Percentiles rank a stretch among this genome's conserved stretches.
Conservation (phyloP, 371 early-diverging fungal genomes). For the Syncephalastrum sp. region DNA sequence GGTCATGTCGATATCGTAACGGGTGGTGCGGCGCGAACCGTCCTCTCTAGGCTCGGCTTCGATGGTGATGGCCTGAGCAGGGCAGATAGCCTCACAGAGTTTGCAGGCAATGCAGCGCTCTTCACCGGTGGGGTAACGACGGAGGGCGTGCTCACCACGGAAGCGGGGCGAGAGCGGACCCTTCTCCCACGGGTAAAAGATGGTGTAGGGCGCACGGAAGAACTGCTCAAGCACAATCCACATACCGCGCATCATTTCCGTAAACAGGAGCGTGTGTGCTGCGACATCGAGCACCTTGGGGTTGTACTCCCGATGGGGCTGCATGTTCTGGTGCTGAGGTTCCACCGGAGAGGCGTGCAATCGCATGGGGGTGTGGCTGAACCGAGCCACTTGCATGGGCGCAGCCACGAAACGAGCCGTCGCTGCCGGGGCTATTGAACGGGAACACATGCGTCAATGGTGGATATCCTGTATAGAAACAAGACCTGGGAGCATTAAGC, state of each 20-base stretch:
- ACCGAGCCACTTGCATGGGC: conserved; percentile 37
- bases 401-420: conserved; percentile 29
- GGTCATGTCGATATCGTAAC: conserved; percentile 99
- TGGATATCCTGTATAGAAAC: neutral
- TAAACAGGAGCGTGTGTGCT: conserved; percentile 82
- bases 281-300: conserved; percentile 69
- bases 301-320: conserved; percentile 17
- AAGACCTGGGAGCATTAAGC: neutral
- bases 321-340: conserved; percentile 27
- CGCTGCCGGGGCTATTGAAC: conserved; percentile 16
- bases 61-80: conserved; percentile 98
- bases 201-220: conserved; percentile 95
- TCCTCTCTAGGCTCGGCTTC: conserved; percentile 97
- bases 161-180: conserved; percentile 92
- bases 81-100: conserved; percentile 97
- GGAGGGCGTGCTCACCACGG: conserved; percentile 96
- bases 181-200: conserved; percentile 96
- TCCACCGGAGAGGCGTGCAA: conserved; percentile 38
- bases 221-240: conserved; percentile 91
- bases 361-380: conserved; percentile 35
- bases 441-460: too few relatives aligned
- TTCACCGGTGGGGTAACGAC: conserved; percentile 97
- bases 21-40: conserved; percentile 93
- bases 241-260: conserved; percentile 91
- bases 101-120: conserved; percentile 99